These are phyloP conservation scores for Amanita rimosa DNA, from an alignment of 768 basidiomycete species.

Conservation along the genomic window DNA sequence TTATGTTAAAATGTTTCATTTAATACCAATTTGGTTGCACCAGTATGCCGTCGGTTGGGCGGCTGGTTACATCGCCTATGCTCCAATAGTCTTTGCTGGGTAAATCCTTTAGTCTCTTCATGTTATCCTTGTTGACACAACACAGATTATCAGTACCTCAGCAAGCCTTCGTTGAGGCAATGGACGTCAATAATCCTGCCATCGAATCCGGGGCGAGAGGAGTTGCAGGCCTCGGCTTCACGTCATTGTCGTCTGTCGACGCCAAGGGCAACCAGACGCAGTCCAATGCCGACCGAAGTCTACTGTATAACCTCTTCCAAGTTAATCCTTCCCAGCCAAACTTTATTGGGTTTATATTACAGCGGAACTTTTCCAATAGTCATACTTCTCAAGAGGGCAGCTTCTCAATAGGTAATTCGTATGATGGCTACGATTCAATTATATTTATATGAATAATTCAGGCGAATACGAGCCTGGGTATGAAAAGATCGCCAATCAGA, in stretches of 20 bases:
- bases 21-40: neutral
- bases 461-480: slow-evolving; percentile 63
- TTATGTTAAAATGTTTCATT: neutral
- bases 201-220: slow-evolving; percentile 61
- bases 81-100: slow-evolving; percentile 61
- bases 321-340: slow-evolving; percentile 64
- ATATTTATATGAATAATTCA: neutral
- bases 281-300: slow-evolving; percentile 48
- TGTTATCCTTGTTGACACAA: slow-evolving; percentile 2
- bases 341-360: slow-evolving; percentile 69
- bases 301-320: slow-evolving; percentile 69
- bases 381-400: slow-evolving; percentile 46
- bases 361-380: slow-evolving; percentile 29
- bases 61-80: slow-evolving; percentile 49
- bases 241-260: slow-evolving; percentile 66
- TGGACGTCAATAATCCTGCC: slow-evolving; percentile 58
- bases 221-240: slow-evolving; percentile 70
- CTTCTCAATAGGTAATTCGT: slow-evolving; percentile 54
- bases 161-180: slow-evolving; percentile 65
- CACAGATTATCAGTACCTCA: slow-evolving; percentile 47
- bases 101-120: slow-evolving; percentile 16
- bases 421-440: too few species aligned
- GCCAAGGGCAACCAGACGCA: slow-evolving; percentile 43
- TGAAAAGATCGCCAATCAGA: slow-evolving; percentile 40
- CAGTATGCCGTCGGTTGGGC: slow-evolving; percentile 83